Evolutionary conservation across 495 filamentous ascomycete species (phyloP).

Genomic region (Penicillium dipodomyicola): DNA sequence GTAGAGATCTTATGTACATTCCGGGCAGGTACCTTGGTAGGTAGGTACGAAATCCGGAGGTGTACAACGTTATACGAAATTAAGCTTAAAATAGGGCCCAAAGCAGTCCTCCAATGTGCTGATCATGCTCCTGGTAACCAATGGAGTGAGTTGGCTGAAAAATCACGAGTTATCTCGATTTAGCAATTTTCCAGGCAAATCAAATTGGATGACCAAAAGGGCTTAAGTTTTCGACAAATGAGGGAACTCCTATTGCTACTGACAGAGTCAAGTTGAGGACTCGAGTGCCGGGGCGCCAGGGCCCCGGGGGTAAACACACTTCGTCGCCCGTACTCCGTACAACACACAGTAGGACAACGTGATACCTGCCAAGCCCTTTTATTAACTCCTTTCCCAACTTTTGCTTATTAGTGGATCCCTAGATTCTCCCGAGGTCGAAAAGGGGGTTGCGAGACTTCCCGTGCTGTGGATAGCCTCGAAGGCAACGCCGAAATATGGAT

Average conservation of each 20-base stretch:
- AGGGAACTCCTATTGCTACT: neutral
- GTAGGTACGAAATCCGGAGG: neutral
- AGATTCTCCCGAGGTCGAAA: neutral
- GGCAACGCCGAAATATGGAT: neutral
- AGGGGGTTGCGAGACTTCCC: conserved; percentile 1
- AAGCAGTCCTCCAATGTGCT: neutral
- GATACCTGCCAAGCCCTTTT: conserved; percentile 6
- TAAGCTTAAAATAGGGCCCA: neutral
- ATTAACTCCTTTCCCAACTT: conserved; percentile 3
- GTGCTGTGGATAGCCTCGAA: neutral
- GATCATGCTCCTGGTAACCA: neutral
- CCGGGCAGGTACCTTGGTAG: neutral
- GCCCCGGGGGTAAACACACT: no score
- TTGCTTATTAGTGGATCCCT: conserved; percentile 4
- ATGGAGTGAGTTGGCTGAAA: no score
- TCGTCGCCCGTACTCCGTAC: no score
- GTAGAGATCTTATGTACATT: neutral
- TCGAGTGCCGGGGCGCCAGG: no score
- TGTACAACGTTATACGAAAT: neutral
- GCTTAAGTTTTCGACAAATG: neutral
- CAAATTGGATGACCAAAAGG: neutral
- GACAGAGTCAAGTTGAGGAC: neutral
- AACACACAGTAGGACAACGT: neutral
- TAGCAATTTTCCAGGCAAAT: neutral
- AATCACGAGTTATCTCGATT: neutral